Base-by-base conservation (phyloP, 192 early-diverging fungal species). In the Coemansia sp. region DNA sequence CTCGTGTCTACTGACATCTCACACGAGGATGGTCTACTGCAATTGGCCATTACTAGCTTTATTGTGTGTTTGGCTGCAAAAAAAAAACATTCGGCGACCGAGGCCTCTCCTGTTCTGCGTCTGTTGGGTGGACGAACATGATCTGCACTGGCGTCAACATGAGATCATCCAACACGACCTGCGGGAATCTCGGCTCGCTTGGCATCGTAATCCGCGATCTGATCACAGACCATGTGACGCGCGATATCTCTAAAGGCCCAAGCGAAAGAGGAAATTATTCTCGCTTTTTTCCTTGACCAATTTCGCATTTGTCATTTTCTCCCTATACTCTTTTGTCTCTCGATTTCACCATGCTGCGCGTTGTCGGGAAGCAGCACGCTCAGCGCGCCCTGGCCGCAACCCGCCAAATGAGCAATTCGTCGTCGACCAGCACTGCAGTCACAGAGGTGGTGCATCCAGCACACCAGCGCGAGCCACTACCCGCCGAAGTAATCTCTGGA, bases 401-500 rank as follows among this genome's bases (percentile, higher is more conserved):
- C 11, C 61, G 61, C 23, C 25, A 16, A 63, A 43, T 47, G 43
- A 58, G 53, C 65, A 66, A 28, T 47, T 31, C 61, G 14, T 28
- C 61, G 6, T 14, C 39, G 2, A 3, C 41, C 31, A 35, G 53
- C 37, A 55, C 57, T 18, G 38, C 47, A 36, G 55, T 59, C 25
- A 57, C 62, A 23, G 58, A 62, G 0, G 71, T 61, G 14, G 62
- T 81, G 23, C 78, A 81, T 56, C 78, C 78, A 18, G 78, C 78
- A 16, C 78, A 81, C 25, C 62, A 81, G 62, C 62, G 65, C n/a
- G 81, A 75, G 64, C 74, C 76, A 3, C 52, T 78, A 3, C 72
- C 72, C 18, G 72, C 81, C 2, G 82, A 84, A 26, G 58, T 75
- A 13, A 37, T 76, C 18, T 77, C 84, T 10, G 84, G 86, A 3